Conservation (phyloP, 371 early-diverging fungal genomes). For the Lichtheimia hyalospora region DNA sequence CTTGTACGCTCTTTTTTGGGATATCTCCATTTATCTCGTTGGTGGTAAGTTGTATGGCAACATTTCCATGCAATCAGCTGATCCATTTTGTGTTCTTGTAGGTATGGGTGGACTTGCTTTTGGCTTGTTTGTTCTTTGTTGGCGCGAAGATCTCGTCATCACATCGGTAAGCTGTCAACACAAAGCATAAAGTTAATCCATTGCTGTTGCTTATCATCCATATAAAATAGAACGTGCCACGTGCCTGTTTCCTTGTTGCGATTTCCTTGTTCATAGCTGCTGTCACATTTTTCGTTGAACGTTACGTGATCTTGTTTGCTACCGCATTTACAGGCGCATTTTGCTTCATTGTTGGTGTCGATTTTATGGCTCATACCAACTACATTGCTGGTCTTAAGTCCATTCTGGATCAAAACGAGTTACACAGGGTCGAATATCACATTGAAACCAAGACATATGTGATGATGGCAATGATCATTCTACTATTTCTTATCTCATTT, state of each 20-base stretch:
- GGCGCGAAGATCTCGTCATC: slow-evolving; percentile 33
- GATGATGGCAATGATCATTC: slow-evolving; percentile 22
- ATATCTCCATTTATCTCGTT: slow-evolving; percentile 24
- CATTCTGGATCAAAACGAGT: slow-evolving; percentile 17
- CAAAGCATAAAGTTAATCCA: background rate
- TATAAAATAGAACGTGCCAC: slow-evolving; percentile 8
- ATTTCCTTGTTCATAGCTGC: slow-evolving; percentile 14
- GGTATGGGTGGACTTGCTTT: slow-evolving; percentile 28
- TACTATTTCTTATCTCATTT: slow-evolving; percentile 23
- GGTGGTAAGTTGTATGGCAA: slow-evolving; percentile 9
- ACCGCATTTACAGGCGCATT: slow-evolving; percentile 23
- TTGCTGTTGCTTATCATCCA: background rate
- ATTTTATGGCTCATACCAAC: slow-evolving; percentile 18
- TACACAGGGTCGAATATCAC: slow-evolving; percentile 15
- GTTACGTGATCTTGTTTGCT: slow-evolving; percentile 18
- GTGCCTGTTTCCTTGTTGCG: slow-evolving; percentile 24
- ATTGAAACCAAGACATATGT: slow-evolving; percentile 16
- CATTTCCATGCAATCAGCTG: no score
- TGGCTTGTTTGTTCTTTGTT: slow-evolving; percentile 35
- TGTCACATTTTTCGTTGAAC: slow-evolving; percentile 19
- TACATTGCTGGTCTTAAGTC: slow-evolving; percentile 21
- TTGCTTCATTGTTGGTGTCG: slow-evolving; percentile 19
- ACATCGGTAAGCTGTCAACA: slow-evolving; percentile 7
- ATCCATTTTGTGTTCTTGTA: background rate
- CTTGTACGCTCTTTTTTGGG: slow-evolving; percentile 21